Conservation (phyloP, 441 rosid species). For the Omphalea diandra region DNA sequence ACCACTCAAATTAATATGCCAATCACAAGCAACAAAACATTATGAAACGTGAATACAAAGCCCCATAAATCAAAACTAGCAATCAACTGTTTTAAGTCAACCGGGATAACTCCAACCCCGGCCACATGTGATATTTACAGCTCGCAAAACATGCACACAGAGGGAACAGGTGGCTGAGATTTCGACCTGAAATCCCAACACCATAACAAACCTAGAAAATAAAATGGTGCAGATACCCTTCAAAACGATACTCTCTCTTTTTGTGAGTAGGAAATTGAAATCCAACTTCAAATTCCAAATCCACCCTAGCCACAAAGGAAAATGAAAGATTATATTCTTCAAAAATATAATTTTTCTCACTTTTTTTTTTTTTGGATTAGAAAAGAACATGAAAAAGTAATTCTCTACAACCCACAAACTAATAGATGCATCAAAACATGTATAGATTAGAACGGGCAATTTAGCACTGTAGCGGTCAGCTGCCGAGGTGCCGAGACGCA, state of each 20-base stretch:
- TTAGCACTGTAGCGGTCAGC: conserved; percentile 19
- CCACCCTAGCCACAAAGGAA: conserved; percentile 6
- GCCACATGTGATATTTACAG: conserved; percentile 29
- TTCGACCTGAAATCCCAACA: conserved; percentile 7
- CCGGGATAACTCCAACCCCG: conserved; percentile 9
- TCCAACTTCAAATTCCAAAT: conserved; percentile 9
- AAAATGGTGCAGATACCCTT: not conserved
- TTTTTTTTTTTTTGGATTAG: not conserved
- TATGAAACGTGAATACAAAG: not conserved
- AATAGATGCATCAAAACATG: not conserved
- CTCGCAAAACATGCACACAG: conserved; percentile 10
- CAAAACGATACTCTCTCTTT: not conserved
- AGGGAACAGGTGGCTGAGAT: not conserved
- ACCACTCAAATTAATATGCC: conserved; percentile 1
- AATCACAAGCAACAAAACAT: not conserved
- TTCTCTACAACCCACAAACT: conserved; percentile 10
- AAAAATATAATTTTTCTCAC: not conserved
- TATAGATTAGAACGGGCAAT: conserved; percentile 12
- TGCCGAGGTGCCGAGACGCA: conserved; percentile 42
- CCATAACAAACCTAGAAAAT: not conserved
- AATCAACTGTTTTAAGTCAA: conserved; percentile 11
- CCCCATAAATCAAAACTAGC: conserved; percentile 2
- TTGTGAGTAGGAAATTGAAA: not conserved
- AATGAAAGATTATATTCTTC: not conserved
- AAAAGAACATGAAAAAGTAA: not conserved